phyloP scores from a whole-genome alignment of 2,329 filamentous ascomycete genomes.

The Aspergillus sp. region DNA sequence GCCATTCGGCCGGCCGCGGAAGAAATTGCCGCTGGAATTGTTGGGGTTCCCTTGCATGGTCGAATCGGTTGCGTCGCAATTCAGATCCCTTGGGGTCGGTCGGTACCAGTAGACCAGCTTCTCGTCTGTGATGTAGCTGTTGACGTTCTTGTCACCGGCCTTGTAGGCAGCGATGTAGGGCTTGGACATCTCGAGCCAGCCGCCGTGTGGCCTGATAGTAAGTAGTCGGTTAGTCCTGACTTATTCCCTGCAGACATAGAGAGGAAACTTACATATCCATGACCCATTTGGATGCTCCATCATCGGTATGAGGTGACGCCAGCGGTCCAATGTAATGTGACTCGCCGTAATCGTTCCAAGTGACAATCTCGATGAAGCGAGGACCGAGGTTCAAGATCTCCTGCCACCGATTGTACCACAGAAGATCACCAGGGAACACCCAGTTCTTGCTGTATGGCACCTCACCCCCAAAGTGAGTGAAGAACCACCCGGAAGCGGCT shows the following conservation, averaged over 20 bases:
- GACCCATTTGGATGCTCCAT: constrained; percentile 49
- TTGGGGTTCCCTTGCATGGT: constrained; percentile 44
- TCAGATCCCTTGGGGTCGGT: constrained; percentile 46
- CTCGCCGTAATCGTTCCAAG: constrained; percentile 56
- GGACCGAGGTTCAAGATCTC: constrained; percentile 47
- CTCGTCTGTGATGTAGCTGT: constrained; percentile 47
- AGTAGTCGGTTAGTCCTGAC: no score
- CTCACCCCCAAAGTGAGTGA: constrained; percentile 48
- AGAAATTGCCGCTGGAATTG: constrained; percentile 53
- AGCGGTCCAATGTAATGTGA: constrained; percentile 56
- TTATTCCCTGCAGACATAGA: neutral
- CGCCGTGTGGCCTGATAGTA: constrained; percentile 47
- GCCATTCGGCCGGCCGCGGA: constrained; percentile 52
- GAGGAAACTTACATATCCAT: constrained; percentile 47
- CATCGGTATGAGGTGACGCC: constrained; percentile 38
- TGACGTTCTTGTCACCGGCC: constrained; percentile 37
- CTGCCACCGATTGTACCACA: constrained; percentile 46
- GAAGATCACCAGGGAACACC: constrained; percentile 46
- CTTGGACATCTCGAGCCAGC: constrained; percentile 55
- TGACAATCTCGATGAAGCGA: constrained; percentile 50
- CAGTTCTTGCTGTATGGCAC: constrained; percentile 54
- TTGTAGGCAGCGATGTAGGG: constrained; percentile 57
- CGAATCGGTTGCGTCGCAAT: constrained; percentile 56
- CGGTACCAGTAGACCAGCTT: constrained; percentile 59
- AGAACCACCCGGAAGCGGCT: constrained; percentile 54